phyloP scores from a whole-genome alignment of 139 green algal genomes.

The Zygnema cylindricum region DNA sequence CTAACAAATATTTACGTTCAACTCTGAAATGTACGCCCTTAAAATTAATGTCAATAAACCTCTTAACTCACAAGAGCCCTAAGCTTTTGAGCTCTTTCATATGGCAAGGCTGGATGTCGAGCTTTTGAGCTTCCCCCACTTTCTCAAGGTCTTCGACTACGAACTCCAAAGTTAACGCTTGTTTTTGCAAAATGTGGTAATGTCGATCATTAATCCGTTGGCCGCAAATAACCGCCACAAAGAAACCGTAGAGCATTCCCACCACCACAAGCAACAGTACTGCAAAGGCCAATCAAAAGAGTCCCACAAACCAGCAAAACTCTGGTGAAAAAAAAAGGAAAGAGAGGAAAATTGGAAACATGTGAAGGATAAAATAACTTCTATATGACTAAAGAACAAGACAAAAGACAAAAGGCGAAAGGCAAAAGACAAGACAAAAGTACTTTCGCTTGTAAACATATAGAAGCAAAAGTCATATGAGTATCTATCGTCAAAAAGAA shows the following conservation, averaged over 20 bases:
- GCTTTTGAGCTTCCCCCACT: not conserved
- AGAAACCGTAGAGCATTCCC: slow-evolving; percentile 31
- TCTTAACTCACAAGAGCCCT: slow-evolving; percentile 9
- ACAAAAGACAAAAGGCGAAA: too few relatives aligned
- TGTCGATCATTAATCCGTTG: not conserved
- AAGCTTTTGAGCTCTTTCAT: slow-evolving; percentile 6
- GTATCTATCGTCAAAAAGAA: too few relatives aligned
- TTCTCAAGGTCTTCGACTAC: not conserved
- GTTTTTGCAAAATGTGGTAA: slow-evolving; percentile 19
- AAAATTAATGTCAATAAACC: too few relatives aligned
- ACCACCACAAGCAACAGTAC: not conserved
- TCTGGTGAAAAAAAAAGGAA: slow-evolving; percentile 6
- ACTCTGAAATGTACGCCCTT: too few relatives aligned
- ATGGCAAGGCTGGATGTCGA: not conserved
- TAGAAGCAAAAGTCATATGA: too few relatives aligned
- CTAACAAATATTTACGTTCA: too few relatives aligned
- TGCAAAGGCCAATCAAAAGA: not conserved
- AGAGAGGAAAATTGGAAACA: not conserved
- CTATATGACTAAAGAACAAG: too few relatives aligned
- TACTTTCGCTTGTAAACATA: too few relatives aligned
- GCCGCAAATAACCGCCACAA: slow-evolving; percentile 20
- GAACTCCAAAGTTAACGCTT: slow-evolving; percentile 28
- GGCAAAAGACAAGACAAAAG: too few relatives aligned
- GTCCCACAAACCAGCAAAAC: slow-evolving; percentile 5
- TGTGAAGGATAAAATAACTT: too few relatives aligned